Percentiles rank a stretch among this genome's conserved stretches.
These are phyloP conservation scores for Kentomonas sorsogonicus DNA, from an alignment of 208 protist species.

Conservation along the genomic window DNA sequence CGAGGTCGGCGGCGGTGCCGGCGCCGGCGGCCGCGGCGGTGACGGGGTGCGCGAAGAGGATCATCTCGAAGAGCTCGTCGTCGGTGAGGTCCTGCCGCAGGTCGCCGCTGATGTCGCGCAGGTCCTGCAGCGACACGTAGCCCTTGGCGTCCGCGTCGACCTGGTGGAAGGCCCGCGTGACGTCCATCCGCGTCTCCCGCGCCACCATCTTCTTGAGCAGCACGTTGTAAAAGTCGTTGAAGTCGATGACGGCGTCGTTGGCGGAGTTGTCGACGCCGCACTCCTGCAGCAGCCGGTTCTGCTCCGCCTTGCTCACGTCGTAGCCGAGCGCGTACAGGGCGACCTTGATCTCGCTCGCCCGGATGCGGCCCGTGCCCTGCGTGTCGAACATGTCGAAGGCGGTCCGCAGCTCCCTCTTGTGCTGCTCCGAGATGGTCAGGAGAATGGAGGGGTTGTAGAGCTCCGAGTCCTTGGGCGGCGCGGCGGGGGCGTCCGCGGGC, in stretches of 20 bases:
- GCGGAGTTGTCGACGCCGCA: constrained; percentile 39
- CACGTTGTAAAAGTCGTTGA: constrained; percentile 88
- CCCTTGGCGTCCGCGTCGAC: constrained; percentile 92
- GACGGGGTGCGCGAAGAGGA: constrained; percentile 89
- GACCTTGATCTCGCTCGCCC: constrained; percentile 86
- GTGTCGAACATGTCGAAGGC: constrained; percentile 96
- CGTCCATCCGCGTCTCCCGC: constrained; percentile 75
- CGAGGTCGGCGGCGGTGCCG: constrained; percentile 31
- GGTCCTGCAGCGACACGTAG: constrained; percentile 93
- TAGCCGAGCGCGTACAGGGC: constrained; percentile 93
- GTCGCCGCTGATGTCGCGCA: constrained; percentile 89
- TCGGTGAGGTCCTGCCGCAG: constrained; percentile 93
- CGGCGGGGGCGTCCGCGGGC: background rate
- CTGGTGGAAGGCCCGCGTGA: constrained; percentile 88
- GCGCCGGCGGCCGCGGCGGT: background rate
- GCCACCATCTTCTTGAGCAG: constrained; percentile 80
- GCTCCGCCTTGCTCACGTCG: constrained; percentile 86
- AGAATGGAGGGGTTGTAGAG: constrained; percentile 30
- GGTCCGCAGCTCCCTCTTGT: constrained; percentile 85
- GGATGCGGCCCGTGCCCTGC: constrained; percentile 87
- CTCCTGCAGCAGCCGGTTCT: constrained; percentile 73
- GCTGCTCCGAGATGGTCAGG: constrained; percentile 61
- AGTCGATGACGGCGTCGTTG: constrained; percentile 62
- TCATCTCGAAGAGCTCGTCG: constrained; percentile 96
- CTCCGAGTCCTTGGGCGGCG: constrained; percentile 8